Evolutionary conservation across 2,329 filamentous ascomycete species (phyloP), one percentile per base, ranked within the genome.

Genomic region (Trichophyton equinum): DNA sequence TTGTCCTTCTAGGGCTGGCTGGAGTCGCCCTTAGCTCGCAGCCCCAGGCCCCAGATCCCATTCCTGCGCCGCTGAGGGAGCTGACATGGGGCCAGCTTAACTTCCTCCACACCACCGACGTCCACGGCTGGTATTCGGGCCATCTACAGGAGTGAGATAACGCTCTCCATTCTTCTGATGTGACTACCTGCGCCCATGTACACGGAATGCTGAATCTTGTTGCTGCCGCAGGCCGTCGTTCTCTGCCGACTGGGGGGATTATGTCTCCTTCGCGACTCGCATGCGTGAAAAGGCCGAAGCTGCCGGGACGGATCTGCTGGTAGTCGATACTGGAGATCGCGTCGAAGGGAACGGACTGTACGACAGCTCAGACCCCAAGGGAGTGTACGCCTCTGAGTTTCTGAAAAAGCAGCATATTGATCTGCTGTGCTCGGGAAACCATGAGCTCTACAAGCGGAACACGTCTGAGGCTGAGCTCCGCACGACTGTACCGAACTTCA

Each of bases 201-300:
- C 2, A 22, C 27, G 27, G 27, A 25, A 4, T 40, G 61, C 4
- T 46, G 57, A 49, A 49, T 27, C 13, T 30, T 20, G 30, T 5
- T n/a, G 18, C 42, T 13, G 25, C 38, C 15, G 22, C 20, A 59
- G 57, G 30, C 57, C 57, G 6, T 59, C 57, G 11, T 59, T 40
- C 58, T 91, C 89, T 5, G 92, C 90, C 55, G 94, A 99, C 38
- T 97, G 94, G 91, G 94, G 94, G 62, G 94, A 99, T 75, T 99
- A 97, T 74, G 82, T 97, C 68, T 96, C 92, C 5, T 96, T 99
- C 71, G 84, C 91, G 38, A 79, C 86, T 40, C 90, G 92, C 70
- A 84, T 99, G 79, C 87, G 84, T 61, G 81, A 84, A 66, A 85
- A 83, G 69, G 90, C 91, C 60, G 88, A 96, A 69, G 82, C 84